These are phyloP conservation scores for Russula sp. DNA, from an alignment of 768 basidiomycete genomes.

Conservation along the genomic window DNA sequence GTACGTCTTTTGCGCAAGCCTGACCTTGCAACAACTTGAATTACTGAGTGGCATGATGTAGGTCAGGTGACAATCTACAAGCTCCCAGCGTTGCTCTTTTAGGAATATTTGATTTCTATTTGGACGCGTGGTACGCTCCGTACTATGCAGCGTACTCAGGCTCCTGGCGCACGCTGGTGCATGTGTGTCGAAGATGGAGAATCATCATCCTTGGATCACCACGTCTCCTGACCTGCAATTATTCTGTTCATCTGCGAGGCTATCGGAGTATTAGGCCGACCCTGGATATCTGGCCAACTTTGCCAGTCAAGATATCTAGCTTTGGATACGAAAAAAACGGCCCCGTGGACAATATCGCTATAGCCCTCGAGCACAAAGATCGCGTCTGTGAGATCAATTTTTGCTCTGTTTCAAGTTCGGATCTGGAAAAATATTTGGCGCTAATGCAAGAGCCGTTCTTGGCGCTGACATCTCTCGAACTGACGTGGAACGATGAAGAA, in stretches of 20 bases:
- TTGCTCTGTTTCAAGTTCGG: background rate
- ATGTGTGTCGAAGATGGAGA: background rate
- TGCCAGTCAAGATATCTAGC: background rate
- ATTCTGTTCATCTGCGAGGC: rapidly evolving
- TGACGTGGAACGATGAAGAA: rapidly evolving
- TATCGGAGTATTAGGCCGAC: background rate
- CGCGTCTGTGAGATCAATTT: background rate
- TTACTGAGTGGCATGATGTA: no score
- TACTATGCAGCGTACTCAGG: no score
- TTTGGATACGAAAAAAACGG: no score
- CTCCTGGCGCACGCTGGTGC: background rate
- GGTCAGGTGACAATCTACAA: background rate
- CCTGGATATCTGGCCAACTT: background rate
- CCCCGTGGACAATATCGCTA: background rate
- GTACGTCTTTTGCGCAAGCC: no score
- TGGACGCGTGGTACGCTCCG: no score
- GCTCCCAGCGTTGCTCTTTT: background rate
- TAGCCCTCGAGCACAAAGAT: background rate
- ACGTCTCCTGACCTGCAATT: background rate
- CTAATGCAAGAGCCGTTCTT: background rate
- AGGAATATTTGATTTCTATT: background rate
- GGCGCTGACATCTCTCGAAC: background rate
- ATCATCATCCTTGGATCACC: background rate
- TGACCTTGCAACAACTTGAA: no score
- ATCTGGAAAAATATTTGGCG: background rate